Evolutionary conservation across 176 grass and related monocot genomes (phyloP).

Genomic region (Chloris gayana): DNA sequence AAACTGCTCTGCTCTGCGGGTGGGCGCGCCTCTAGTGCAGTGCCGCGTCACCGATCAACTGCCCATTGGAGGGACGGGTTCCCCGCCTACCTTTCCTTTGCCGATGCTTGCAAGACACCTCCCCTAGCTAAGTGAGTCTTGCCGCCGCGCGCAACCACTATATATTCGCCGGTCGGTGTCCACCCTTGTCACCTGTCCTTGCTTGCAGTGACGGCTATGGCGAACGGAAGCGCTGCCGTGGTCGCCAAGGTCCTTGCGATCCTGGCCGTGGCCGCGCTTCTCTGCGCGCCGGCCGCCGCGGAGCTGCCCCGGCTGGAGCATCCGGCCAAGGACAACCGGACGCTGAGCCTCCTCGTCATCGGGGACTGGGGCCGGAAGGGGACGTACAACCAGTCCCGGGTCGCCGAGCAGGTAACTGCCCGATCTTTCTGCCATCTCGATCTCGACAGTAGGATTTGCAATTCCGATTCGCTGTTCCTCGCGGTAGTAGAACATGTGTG

Average conservation of each 20-base stretch:
- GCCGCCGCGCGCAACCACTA: not conserved
- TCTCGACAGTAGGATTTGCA: not conserved
- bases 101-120: constrained; percentile 11
- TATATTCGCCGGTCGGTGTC: not conserved
- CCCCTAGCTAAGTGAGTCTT: not conserved
- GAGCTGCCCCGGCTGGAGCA: constrained; percentile 56
- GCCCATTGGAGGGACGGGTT: not conserved
- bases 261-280: constrained; percentile 30
- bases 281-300: constrained; percentile 32
- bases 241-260: constrained; percentile 19
- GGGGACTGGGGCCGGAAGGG: constrained; percentile 92
- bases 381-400: constrained; percentile 64
- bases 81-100: not conserved
- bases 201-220: constrained; percentile 34
- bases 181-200: not conserved
- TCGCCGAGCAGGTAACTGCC: constrained; percentile 64
- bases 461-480: not conserved
- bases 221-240: not conserved
- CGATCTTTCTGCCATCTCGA: not conserved
- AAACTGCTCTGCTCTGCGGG: too few relatives aligned
- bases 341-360: constrained; percentile 74
- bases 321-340: constrained; percentile 49
- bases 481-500: not conserved
- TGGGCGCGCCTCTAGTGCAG: too few relatives aligned
- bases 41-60: too few relatives aligned